Evolutionary conservation across 352 stramenopile species (phyloP).

Genomic region (Phytopythium cucurbitacearum): DNA sequence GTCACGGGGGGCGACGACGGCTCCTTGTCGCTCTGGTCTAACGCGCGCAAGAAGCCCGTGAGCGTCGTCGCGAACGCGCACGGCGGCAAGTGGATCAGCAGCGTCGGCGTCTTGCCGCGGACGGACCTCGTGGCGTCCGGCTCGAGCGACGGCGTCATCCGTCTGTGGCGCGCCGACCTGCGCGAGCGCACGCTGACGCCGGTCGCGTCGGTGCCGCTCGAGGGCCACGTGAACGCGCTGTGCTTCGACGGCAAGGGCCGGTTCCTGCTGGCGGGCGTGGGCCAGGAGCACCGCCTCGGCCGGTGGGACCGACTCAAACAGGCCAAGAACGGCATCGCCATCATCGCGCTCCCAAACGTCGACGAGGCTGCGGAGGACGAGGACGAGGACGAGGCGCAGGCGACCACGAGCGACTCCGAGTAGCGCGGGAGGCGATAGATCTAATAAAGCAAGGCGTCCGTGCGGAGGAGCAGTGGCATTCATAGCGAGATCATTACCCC

Average conservation of each 20-base stretch:
- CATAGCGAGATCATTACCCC: conserved; percentile 7
- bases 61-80: conserved; percentile 82
- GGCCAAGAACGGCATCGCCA: conserved; percentile 88
- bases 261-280: conserved; percentile 88
- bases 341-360: conserved; percentile 82
- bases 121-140: conserved; percentile 91
- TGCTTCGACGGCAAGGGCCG: conserved; percentile 75
- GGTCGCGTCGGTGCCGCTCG: conserved; percentile 71
- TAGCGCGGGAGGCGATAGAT: conserved; percentile 1
- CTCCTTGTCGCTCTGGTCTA: conserved; percentile 90
- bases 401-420: conserved; percentile 2
- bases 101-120: conserved; percentile 82
- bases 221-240: conserved; percentile 69
- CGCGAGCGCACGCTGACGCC: conserved; percentile 53
- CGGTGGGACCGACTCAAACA: conserved; percentile 87
- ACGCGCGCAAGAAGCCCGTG: conserved; percentile 92
- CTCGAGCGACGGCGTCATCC: conserved; percentile 88
- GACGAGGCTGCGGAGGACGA: conserved; percentile 25
- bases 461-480: neutral
- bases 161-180: conserved; percentile 88
- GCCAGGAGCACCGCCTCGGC: conserved; percentile 91
- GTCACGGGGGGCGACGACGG: conserved; percentile 90
- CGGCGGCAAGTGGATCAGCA: conserved; percentile 89
- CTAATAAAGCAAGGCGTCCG: too few relatives aligned
- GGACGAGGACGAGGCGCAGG: conserved; percentile 20